phyloP scores from a whole-genome alignment of 2,329 filamentous ascomycete genomes.

The Pseudogymnoascus sp. region DNA sequence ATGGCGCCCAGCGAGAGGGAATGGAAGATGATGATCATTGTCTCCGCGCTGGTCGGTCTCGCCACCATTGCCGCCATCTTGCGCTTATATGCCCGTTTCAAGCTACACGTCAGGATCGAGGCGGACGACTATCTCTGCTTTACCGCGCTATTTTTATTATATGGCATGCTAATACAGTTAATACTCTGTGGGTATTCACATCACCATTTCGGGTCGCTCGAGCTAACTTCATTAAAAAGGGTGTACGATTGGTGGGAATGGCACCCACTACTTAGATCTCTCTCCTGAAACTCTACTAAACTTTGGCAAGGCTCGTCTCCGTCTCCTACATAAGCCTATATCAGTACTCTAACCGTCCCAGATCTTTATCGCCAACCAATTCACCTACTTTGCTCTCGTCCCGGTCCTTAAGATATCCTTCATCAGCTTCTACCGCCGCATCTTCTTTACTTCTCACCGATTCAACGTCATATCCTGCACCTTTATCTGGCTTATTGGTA shows the following conservation, averaged over 20 bases:
- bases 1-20: constrained; percentile 1
- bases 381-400: constrained; percentile 2
- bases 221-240: neutral
- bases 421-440: constrained; percentile 2
- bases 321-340: neutral
- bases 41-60: neutral
- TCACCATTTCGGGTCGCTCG: neutral
- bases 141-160: neutral
- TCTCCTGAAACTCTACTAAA: neutral
- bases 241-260: neutral
- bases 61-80: neutral
- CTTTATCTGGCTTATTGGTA: constrained; percentile 18
- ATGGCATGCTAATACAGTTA: constrained; percentile 3
- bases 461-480: constrained; percentile 18
- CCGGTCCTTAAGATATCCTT: neutral
- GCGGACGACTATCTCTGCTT: constrained; percentile 4
- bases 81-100: neutral
- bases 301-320: neutral
- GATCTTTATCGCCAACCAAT: constrained; percentile 3
- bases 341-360: neutral
- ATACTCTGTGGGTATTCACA: neutral
- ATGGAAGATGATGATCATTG: neutral
- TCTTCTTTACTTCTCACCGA: neutral
- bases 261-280: neutral
- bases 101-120: neutral